Evolutionary conservation across 257 asterid genomes (phyloP).

Genomic region (Mentha longifolia): DNA sequence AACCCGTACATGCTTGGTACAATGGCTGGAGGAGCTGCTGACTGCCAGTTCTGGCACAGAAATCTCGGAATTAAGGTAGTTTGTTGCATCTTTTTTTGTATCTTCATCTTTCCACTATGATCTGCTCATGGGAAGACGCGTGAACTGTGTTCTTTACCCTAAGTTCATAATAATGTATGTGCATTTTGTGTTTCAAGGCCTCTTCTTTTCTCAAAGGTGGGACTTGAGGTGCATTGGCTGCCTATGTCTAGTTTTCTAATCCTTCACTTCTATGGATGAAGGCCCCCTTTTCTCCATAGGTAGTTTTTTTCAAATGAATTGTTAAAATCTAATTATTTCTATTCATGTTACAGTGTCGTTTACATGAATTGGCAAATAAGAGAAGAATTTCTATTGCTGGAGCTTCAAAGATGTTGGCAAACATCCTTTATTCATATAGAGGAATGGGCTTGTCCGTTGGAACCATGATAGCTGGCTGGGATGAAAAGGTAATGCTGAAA

Average conservation of each 20-base stretch:
- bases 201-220: background rate
- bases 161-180: background rate
- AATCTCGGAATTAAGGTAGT: constrained; percentile 47
- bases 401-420: constrained; percentile 58
- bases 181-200: background rate
- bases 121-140: constrained; percentile 8
- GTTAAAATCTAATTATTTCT: background rate
- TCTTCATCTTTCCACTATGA: background rate
- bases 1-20: constrained; percentile 94
- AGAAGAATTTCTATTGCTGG: constrained; percentile 80
- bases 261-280: too few relatives aligned
- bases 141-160: background rate
- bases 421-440: constrained; percentile 86
- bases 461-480: constrained; percentile 99
- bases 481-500: constrained; percentile 67
- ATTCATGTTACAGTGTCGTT: constrained; percentile 69
- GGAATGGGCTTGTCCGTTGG: constrained; percentile 73
- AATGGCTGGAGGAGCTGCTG: constrained; percentile 96
- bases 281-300: too few relatives aligned
- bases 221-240: background rate
- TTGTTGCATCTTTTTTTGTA: constrained; percentile 9
- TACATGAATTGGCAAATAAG: constrained; percentile 94
- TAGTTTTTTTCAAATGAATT: background rate
- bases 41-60: constrained; percentile 22
- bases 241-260: too few relatives aligned